These are phyloP conservation scores for Epichloe gansuensis DNA, from an alignment of 2,329 filamentous ascomycete species.

Conservation along the genomic window DNA sequence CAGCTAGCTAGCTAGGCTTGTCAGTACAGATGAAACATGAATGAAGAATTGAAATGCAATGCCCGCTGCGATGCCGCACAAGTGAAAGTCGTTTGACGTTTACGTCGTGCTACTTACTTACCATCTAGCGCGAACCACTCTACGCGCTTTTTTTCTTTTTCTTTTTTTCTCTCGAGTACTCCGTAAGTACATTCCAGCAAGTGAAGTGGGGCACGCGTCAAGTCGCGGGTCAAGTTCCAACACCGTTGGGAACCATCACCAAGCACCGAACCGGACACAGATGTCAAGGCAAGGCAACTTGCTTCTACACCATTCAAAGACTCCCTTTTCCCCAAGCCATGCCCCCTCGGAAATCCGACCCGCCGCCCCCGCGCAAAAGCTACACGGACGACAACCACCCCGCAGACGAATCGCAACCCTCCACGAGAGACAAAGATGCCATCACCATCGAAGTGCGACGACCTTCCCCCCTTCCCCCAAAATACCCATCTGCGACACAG, in stretches of 20 bases:
- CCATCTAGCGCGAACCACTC: not conserved
- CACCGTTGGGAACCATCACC: not conserved
- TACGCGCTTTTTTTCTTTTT: not conserved
- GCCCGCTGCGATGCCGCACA: too few species aligned
- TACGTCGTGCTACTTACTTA: too few species aligned
- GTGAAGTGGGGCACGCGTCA: not conserved
- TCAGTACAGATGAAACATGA: not conserved
- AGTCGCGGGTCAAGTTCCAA: not conserved
- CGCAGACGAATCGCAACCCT: constrained; percentile 2
- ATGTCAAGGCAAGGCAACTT: not conserved
- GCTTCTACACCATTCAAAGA: constrained; percentile 3
- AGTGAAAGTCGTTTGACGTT: too few species aligned
- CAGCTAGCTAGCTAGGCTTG: not conserved
- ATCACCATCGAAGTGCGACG: constrained; percentile 40
- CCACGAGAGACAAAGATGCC: constrained; percentile 19
- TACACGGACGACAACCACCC: constrained; percentile 30
- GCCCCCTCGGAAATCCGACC: constrained; percentile 45
- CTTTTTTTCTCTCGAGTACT: too few species aligned
- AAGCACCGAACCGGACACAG: not conserved
- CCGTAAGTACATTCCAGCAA: too few species aligned
- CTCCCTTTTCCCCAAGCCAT: constrained; percentile 19
- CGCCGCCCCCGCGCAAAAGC: constrained; percentile 23
- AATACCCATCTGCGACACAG: too few species aligned
- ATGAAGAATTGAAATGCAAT: too few species aligned
- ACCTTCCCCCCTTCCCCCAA: not conserved